Base-by-base conservation (phyloP, 2,329 filamentous ascomycete species). In the Verticillium nubilum region DNA sequence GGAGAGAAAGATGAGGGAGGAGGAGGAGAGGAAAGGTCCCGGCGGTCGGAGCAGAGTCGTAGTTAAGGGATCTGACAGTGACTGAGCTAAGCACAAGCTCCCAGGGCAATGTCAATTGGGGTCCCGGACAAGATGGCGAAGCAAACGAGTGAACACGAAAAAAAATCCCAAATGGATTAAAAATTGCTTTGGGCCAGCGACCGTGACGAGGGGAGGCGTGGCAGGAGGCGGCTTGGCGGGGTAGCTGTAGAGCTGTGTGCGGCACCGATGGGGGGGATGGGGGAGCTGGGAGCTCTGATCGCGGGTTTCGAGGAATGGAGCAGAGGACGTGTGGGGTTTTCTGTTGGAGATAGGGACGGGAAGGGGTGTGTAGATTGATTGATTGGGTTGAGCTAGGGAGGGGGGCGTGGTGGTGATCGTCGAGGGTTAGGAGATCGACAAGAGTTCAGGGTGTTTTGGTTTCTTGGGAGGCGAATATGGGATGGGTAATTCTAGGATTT, bases 401-500 rank as follows among this genome's bases (percentile, higher is more conserved):
- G 9, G 17, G n/a, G 37, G 37, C 15, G 37, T 17, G 37, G 37
- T 19, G 37, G 37, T 47, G 37, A 47, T 47, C 37, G 37, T 47
- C 37, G 35, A 47, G 37, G 37, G 37, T 47, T 23, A 7, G n/a
- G n/a, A 47, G 37, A 47, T 47, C 37, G 37, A 47, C 37, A 47
- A 9, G 29, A 31, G 37, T 47, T 47, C 37, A 47, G 37, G n/a
- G 37, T 47, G 13, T 47, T 17, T 47, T 47, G 2, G 37, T 15
- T 47, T 17, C 23, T 23, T 47, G 37, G 37, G 37, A 47, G 37
- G 37, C 37, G 37, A 47, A 31, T 17, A 7, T 23, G 37, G 37
- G n/a, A 47, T 23, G 37, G 37, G 37, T 47, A 47, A 9, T 23
- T n/a, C 17, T 35, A 35, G 31, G 31, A 67, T 64, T 57, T 65